phyloP scores from a whole-genome alignment of 805 yeast genomes.

The Saccharomycopsis selenospora region DNA sequence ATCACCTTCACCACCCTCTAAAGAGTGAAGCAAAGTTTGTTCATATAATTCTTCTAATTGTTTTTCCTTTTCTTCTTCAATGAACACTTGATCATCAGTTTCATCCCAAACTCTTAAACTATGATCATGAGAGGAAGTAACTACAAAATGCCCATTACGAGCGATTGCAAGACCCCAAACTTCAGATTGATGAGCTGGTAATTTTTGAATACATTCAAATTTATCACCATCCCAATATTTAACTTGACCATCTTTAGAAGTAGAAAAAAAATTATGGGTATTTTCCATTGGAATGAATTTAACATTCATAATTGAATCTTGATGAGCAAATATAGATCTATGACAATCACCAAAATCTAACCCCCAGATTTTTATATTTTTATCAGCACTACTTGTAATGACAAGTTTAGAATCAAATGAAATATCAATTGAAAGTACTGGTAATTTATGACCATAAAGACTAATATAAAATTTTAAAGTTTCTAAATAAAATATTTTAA shows the following conservation, averaged over 20 bases:
- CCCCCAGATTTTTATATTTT: slow-evolving; percentile 97
- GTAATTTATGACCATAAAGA: slow-evolving; percentile 92
- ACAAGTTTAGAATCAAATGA: slow-evolving; percentile 82
- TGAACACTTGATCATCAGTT: slow-evolving; percentile 89
- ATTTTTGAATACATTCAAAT: slow-evolving; percentile 85
- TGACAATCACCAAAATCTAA: slow-evolving; percentile 98
- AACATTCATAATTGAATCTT: slow-evolving; percentile 89
- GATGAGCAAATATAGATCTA: slow-evolving; percentile 92
- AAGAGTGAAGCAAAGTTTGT: slow-evolving; percentile 60
- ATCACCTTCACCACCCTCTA: slow-evolving; percentile 52
- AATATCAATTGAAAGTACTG: slow-evolving; percentile 88
- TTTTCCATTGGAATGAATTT: slow-evolving; percentile 58
- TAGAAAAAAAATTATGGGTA: slow-evolving; percentile 84
- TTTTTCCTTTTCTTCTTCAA: slow-evolving; percentile 94
- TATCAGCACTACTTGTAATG: slow-evolving; percentile 93
- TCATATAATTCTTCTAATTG: slow-evolving; percentile 93
- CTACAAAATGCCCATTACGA: slow-evolving; percentile 56
- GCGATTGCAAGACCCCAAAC: slow-evolving; percentile 90
- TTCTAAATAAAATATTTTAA: slow-evolving; percentile 85
- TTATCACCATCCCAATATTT: slow-evolving; percentile 99
- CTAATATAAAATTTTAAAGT: slow-evolving; percentile 81
- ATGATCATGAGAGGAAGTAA: slow-evolving; percentile 88
- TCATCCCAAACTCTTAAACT: slow-evolving; percentile 90
- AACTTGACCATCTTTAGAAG: slow-evolving; percentile 80
- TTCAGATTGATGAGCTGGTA: slow-evolving; percentile 83